Percentiles rank a stretch among this genome's conserved stretches.
phyloP scores from a whole-genome alignment of 2,329 filamentous ascomycete species.

The Aspergillus sp. region DNA sequence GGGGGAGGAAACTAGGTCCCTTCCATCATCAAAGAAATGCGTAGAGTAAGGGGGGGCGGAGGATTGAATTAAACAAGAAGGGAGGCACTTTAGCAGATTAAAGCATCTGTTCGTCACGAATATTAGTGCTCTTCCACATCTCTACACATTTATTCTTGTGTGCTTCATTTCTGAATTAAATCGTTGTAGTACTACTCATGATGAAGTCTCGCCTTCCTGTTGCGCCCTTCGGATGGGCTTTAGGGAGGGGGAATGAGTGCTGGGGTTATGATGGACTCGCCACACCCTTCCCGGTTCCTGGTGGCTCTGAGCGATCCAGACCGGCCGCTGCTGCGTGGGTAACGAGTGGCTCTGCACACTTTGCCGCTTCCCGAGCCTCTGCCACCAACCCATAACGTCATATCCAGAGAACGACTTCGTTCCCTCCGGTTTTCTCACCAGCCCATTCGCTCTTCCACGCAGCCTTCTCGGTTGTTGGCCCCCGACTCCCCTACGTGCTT shows the following conservation, averaged over 20 bases:
- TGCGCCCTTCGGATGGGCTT: neutral
- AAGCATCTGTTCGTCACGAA: no score
- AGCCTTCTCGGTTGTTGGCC: slow-evolving; percentile 18
- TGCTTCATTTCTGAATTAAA: no score
- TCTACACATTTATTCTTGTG: no score
- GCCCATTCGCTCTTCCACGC: slow-evolving; percentile 17
- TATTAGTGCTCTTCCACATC: no score
- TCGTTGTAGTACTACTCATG: no score
- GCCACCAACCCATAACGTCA: slow-evolving; percentile 27
- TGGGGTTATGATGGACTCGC: neutral
- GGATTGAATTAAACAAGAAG: no score
- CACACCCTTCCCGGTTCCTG: slow-evolving; percentile 15
- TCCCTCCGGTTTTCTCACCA: slow-evolving; percentile 24
- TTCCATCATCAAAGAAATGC: no score
- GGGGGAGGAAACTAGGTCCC: no score
- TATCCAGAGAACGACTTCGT: slow-evolving; percentile 33
- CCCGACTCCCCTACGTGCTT: slow-evolving; percentile 15
- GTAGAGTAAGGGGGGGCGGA: no score
- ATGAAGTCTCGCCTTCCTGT: neutral
- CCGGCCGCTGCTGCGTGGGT: slow-evolving; percentile 16
- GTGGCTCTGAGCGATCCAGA: slow-evolving; percentile 18
- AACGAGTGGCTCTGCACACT: slow-evolving; percentile 16
- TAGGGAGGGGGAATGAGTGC: neutral
- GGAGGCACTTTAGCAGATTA: no score
- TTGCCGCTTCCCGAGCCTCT: slow-evolving; percentile 16